Percentiles rank a stretch among this genome's conserved stretches.
Evolutionary conservation across 768 basidiomycete species (phyloP).

Genomic region (Filobasidium wieringae): DNA sequence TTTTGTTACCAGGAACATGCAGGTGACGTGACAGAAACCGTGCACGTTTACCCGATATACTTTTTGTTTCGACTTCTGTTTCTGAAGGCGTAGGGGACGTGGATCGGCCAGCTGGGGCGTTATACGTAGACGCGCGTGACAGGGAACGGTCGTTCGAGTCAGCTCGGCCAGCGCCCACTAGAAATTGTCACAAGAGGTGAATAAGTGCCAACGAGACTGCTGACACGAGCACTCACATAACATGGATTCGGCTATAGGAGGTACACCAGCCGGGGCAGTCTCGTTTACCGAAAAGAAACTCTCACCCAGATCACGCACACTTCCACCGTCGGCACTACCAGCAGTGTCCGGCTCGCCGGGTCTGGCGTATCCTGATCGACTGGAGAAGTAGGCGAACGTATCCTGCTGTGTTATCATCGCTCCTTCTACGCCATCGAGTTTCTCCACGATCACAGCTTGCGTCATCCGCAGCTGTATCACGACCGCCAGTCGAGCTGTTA

Average conservation of each 20-base stretch:
- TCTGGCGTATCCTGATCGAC: slow-evolving; percentile 38
- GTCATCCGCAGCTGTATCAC: slow-evolving; percentile 79
- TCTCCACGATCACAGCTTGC: slow-evolving; percentile 65
- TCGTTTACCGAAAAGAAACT: slow-evolving; percentile 27
- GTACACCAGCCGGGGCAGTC: not conserved
- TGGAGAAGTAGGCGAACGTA: slow-evolving; percentile 74
- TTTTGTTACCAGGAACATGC: slow-evolving; percentile 22
- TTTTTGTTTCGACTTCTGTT: slow-evolving; percentile 5
- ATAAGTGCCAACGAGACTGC: not conserved
- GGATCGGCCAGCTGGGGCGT: not conserved
- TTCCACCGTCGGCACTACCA: not conserved
- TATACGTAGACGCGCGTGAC: not conserved
- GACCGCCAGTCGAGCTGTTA: slow-evolving; percentile 57
- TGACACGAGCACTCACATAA: not conserved
- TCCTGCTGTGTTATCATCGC: slow-evolving; percentile 72
- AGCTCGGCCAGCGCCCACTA: not conserved
- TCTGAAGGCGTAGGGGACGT: not conserved
- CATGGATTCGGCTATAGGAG: not conserved
- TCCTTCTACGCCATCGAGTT: slow-evolving; percentile 70
- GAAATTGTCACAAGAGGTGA: not conserved
- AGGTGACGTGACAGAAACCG: slow-evolving; percentile 24
- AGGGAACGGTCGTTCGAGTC: not conserved
- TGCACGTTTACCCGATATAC: slow-evolving; percentile 7
- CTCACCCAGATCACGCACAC: slow-evolving; percentile 20
- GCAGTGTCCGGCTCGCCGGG: slow-evolving; percentile 3